phyloP scores from a whole-genome alignment of 2,329 filamentous ascomycete genomes.

The Leptographium wingfieldii region DNA sequence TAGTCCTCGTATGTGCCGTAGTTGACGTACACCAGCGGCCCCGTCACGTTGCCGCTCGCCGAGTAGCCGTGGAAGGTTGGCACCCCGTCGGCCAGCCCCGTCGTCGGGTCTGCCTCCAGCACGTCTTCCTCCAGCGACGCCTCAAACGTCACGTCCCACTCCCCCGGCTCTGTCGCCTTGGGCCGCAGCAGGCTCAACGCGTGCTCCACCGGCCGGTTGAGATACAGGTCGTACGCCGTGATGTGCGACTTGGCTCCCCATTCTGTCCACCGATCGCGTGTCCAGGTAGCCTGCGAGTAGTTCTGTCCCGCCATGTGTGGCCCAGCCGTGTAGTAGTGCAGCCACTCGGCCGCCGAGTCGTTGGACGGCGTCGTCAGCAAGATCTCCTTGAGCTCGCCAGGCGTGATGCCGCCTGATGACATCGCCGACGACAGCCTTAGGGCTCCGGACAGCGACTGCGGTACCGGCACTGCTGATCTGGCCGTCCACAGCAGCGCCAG shows the following conservation, averaged over 20 bases:
- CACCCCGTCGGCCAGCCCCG: conserved; percentile 55
- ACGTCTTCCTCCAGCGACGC: conserved; percentile 76
- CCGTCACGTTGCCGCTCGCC: conserved; percentile 82
- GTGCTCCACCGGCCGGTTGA: conserved; percentile 66
- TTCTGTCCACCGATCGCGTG: conserved; percentile 57
- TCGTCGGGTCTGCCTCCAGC: conserved; percentile 71
- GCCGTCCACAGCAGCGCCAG: neutral
- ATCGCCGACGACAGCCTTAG: neutral
- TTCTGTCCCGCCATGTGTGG: conserved; percentile 69
- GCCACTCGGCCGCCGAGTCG: conserved; percentile 55
- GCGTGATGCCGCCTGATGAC: conserved; percentile 18
- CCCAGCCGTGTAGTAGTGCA: conserved; percentile 63
- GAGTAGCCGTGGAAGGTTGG: conserved; percentile 95
- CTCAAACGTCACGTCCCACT: conserved; percentile 58
- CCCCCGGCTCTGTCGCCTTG: conserved; percentile 11
- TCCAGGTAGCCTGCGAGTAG: conserved; percentile 61
- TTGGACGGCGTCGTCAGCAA: conserved; percentile 46
- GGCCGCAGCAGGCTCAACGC: conserved; percentile 53
- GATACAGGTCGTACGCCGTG: conserved; percentile 60
- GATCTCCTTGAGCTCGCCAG: conserved; percentile 41
- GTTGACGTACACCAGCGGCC: conserved; percentile 76
- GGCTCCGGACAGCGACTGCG: neutral
- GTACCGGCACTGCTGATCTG: neutral
- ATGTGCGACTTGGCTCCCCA: conserved; percentile 55
- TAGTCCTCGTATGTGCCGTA: conserved; percentile 82